A percentile compares a stretch with the other conserved stretches of the same genome.
phyloP scores from a whole-genome alignment of 495 filamentous ascomycete species.

The Hypoxylon cercidicola region DNA sequence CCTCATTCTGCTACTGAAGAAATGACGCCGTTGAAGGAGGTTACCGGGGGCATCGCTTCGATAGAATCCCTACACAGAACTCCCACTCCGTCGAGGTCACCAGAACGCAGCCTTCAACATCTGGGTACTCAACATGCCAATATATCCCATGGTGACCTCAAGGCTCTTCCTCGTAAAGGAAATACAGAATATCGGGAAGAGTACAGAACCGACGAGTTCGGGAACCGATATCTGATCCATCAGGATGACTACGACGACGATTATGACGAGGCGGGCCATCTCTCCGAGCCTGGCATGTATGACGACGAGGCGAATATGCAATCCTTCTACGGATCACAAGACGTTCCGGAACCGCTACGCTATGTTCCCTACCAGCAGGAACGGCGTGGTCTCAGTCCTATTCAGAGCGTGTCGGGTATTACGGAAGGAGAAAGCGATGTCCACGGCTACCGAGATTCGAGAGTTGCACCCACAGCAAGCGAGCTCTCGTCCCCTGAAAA shows the following conservation, averaged over 20 bases:
- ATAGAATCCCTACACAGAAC: constrained; percentile 48
- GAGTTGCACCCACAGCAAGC: constrained; percentile 55
- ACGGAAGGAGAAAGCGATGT: constrained; percentile 62
- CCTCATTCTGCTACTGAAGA: constrained; percentile 70
- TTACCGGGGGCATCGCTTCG: constrained; percentile 61
- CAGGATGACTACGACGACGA: constrained; percentile 56
- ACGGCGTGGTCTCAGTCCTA: constrained; percentile 78
- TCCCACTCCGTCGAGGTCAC: constrained; percentile 55
- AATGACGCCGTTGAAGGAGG: constrained; percentile 65
- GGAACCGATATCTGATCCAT: constrained; percentile 45
- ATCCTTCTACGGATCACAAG: constrained; percentile 63
- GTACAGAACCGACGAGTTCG: constrained; percentile 59
- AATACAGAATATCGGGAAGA: constrained; percentile 52
- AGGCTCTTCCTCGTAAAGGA: constrained; percentile 53
- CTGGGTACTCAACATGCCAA: constrained; percentile 61
- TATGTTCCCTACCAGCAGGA: constrained; percentile 67
- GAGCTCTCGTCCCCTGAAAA: constrained; percentile 56
- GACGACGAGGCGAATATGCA: constrained; percentile 48
- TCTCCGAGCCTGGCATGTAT: constrained; percentile 52
- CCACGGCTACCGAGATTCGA: constrained; percentile 59
- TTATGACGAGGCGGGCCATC: constrained; percentile 58
- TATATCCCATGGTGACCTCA: constrained; percentile 61
- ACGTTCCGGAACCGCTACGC: constrained; percentile 64
- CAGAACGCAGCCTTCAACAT: constrained; percentile 53
- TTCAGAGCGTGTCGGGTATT: constrained; percentile 87